A percentile compares a stretch with the other conserved stretches of the same genome.
These are phyloP conservation scores for Saccharomycopsis hybrid DNA, from an alignment of 1,139 yeast species.

Conservation along the genomic window DNA sequence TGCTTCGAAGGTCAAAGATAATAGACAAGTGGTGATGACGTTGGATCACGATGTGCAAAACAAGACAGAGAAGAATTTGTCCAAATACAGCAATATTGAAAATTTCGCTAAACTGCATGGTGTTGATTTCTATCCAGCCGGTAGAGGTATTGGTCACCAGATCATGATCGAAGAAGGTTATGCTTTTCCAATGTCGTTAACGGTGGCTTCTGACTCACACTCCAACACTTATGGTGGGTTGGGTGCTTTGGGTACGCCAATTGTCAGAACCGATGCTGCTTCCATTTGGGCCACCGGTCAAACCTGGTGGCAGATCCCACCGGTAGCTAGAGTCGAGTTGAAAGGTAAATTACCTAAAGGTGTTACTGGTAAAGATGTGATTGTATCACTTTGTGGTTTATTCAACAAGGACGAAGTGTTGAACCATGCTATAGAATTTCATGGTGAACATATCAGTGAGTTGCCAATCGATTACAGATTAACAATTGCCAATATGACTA, in stretches of 20 bases:
- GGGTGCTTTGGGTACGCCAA: conserved; percentile 93
- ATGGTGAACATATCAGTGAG: conserved; percentile 74
- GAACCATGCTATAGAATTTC: conserved; percentile 95
- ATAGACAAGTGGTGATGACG: conserved; percentile 89
- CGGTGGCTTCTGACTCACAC: conserved; percentile 97
- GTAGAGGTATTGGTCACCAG: conserved; percentile 98
- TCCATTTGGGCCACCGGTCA: conserved; percentile 99
- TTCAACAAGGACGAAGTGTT: conserved; percentile 95
- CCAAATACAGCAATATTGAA: conserved; percentile 83
- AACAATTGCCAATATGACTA: conserved; percentile 97
- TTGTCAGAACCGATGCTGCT: conserved; percentile 98
- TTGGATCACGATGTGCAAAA: conserved; percentile 98
- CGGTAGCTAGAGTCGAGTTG: conserved; percentile 90
- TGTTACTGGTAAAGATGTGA: conserved; percentile 93
- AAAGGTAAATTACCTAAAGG: conserved; percentile 78
- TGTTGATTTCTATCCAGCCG: conserved; percentile 97
- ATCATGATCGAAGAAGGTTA: conserved; percentile 98
- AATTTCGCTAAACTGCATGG: conserved; percentile 85
- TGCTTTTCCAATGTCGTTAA: conserved; percentile 87
- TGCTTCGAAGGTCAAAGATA: conserved; percentile 73
- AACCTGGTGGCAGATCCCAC: conserved; percentile 99
- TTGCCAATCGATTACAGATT: conserved; percentile 85
- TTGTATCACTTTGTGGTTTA: conserved; percentile 89
- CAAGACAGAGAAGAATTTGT: conserved; percentile 77
- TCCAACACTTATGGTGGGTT: conserved; percentile 97